phyloP scores from a whole-genome alignment of 306 rosid genomes.

The Carpinus viminea region DNA sequence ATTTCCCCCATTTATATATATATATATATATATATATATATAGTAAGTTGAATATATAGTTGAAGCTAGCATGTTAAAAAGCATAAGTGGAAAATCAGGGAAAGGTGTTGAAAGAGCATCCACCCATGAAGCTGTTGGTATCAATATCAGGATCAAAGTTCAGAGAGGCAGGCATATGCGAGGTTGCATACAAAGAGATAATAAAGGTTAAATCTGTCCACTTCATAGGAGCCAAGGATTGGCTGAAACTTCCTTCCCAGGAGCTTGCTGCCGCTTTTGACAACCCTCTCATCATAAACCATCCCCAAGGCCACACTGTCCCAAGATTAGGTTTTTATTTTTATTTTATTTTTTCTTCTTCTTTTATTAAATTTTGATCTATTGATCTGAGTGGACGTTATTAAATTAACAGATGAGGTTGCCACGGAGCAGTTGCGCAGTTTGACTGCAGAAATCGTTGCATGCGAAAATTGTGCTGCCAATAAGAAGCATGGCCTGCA shows the following conservation, averaged over 20 bases:
- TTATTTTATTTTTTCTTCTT: neutral
- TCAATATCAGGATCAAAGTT: slow-evolving; percentile 80
- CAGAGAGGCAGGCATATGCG: slow-evolving; percentile 77
- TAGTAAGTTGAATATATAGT: too few relatives aligned
- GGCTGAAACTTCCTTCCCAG: slow-evolving; percentile 75
- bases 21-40: too few relatives aligned
- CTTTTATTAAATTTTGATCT: neutral
- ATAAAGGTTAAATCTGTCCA: slow-evolving; percentile 76
- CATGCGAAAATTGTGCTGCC: slow-evolving; percentile 9
- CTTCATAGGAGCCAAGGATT: slow-evolving; percentile 80
- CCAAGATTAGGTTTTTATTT: slow-evolving; percentile 69
- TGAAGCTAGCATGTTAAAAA: slow-evolving; percentile 6
- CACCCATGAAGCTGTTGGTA: slow-evolving; percentile 60
- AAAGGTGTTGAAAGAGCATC: slow-evolving; percentile 78
- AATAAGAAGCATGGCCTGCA: slow-evolving; percentile 21
- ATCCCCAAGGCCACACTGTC: slow-evolving; percentile 88
- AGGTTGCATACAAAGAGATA: slow-evolving; percentile 67
- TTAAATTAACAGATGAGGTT: slow-evolving; percentile 54
- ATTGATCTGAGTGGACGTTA: neutral
- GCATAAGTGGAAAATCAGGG: slow-evolving; percentile 43
- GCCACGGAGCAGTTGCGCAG: slow-evolving; percentile 37
- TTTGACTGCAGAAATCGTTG: slow-evolving; percentile 40
- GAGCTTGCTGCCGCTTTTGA: slow-evolving; percentile 72
- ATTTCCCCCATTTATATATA: too few relatives aligned
- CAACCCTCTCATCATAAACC: slow-evolving; percentile 67